Conservation (phyloP, 1,139 yeast species). For the Candida dubliniensis region DNA sequence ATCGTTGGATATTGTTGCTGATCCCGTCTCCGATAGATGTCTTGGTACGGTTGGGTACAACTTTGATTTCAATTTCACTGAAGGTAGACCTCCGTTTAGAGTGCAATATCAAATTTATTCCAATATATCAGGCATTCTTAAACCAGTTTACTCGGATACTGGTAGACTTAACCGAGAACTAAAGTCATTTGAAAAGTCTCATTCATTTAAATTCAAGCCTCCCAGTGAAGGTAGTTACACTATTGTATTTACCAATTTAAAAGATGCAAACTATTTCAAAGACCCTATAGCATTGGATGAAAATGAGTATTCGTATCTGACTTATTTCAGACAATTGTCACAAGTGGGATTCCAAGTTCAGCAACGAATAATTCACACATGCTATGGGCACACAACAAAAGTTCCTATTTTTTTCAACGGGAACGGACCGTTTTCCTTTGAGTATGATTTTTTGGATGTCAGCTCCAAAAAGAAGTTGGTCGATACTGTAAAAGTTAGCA, state of each 20-base stretch:
- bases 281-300: constrained; percentile 34
- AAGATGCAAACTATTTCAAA: constrained; percentile 53
- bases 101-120: constrained; percentile 63
- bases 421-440: constrained; percentile 71
- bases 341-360: constrained; percentile 20
- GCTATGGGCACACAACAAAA: constrained; percentile 39
- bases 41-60: constrained; percentile 85
- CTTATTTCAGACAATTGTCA: constrained; percentile 53
- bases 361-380: constrained; percentile 26
- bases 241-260: constrained; percentile 61
- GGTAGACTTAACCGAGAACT: constrained; percentile 30
- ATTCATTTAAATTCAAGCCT: constrained; percentile 69
- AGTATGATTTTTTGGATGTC: constrained; percentile 51
- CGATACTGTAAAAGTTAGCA: constrained; percentile 42
- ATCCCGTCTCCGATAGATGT: constrained; percentile 77
- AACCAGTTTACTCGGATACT: constrained; percentile 31
- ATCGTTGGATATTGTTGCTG: constrained; percentile 49
- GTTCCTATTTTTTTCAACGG: constrained; percentile 69
- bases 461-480: constrained; percentile 36
- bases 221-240: constrained; percentile 77
- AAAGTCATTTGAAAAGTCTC: constrained; percentile 21
- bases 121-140: constrained; percentile 31
- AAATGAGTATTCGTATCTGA: constrained; percentile 44
- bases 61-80: constrained; percentile 62
- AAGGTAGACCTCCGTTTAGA: constrained; percentile 80